Conservation (phyloP, 305 asterid genomes). For the Stenogyne calaminthoides region DNA sequence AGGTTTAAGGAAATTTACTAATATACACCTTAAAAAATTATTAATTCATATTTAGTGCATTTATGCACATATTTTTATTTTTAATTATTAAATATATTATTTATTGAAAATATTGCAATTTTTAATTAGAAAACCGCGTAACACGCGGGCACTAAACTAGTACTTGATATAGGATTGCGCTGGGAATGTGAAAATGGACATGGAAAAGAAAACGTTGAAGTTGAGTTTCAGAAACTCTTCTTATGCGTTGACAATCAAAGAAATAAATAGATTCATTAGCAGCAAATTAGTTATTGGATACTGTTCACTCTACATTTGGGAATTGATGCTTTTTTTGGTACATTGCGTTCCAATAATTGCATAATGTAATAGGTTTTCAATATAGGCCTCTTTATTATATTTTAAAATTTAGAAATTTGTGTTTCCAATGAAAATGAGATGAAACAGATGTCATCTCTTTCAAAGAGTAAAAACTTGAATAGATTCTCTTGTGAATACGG, state of each 20-base stretch:
- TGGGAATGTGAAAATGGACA: neutral
- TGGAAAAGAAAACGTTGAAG: neutral
- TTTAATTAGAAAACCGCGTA: too few species aligned
- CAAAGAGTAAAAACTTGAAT: neutral
- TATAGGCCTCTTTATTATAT: neutral
- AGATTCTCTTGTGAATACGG: neutral
- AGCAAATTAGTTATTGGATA: neutral
- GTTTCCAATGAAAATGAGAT: neutral
- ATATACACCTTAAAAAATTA: too few species aligned
- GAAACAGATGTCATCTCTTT: neutral
- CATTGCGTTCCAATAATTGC: neutral
- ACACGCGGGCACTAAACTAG: too few species aligned
- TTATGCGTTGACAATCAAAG: neutral
- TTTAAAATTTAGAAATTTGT: neutral
- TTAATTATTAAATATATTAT: too few species aligned
- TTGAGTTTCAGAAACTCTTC: neutral
- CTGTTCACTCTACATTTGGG: conserved; percentile 2
- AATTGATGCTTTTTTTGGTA: conserved; percentile 9
- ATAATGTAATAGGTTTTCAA: neutral
- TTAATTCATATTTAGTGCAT: too few species aligned
- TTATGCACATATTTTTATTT: too few species aligned
- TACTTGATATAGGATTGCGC: neutral
- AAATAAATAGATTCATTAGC: neutral
- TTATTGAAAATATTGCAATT: too few species aligned
- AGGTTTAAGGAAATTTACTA: too few species aligned